Conservation (phyloP, 2,329 filamentous ascomycete species). For the Colletotrichum horii region DNA sequence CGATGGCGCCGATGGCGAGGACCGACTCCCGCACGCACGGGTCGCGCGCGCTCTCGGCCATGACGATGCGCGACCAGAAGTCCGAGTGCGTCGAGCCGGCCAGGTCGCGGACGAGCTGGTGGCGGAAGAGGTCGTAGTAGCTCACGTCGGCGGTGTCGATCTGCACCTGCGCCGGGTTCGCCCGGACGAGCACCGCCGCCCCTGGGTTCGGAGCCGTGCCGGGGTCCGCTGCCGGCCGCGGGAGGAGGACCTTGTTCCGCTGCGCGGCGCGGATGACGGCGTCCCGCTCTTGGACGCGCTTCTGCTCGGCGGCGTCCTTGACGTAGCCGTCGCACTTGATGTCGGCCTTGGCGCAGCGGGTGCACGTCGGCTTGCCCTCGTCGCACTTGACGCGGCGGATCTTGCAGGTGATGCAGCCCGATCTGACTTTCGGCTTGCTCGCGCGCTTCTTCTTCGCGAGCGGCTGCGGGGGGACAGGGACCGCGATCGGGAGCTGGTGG, state of each 20-base stretch:
- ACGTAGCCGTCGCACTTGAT: constrained; percentile 22
- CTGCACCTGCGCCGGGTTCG: neutral
- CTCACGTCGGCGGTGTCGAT: constrained; percentile 10
- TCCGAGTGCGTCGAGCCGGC: constrained; percentile 23
- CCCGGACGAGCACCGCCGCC: neutral
- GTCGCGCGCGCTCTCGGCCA: constrained; percentile 22
- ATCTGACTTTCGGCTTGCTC: constrained; percentile 20
- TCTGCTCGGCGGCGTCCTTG: neutral
- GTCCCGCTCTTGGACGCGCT: neutral
- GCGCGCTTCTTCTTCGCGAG: constrained; percentile 2
- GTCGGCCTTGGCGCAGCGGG: constrained; percentile 18
- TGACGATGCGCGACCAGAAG: constrained; percentile 27
- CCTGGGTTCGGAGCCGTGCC: no score
- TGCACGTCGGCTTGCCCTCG: constrained; percentile 30
- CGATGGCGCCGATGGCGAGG: constrained; percentile 25
- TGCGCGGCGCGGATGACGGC: neutral
- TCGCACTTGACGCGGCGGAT: constrained; percentile 34
- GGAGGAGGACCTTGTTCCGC: neutral
- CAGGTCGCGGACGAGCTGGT: constrained; percentile 22
- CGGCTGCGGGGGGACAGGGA: neutral
- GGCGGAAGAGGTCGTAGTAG: constrained; percentile 27
- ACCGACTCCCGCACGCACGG: constrained; percentile 24
- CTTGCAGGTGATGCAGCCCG: constrained; percentile 27
- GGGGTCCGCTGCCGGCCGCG: neutral
- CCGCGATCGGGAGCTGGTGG: neutral